These are phyloP conservation scores for Haplosporangium sp. DNA, from an alignment of 371 early-diverging fungal species.

Conservation along the genomic window DNA sequence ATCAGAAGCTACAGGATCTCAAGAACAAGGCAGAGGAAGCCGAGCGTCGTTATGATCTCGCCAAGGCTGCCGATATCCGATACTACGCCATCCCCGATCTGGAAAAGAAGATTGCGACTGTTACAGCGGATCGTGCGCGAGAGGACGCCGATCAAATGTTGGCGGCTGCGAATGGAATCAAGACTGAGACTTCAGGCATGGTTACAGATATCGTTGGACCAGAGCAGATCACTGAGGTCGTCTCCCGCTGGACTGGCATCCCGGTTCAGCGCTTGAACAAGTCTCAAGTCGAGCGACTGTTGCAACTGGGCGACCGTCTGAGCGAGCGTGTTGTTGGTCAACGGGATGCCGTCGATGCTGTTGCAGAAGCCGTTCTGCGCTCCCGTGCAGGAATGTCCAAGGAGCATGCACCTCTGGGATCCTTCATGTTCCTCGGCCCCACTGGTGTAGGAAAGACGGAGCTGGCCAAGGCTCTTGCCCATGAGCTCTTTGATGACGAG, in stretches of 20 bases:
- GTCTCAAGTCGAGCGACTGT: conserved; percentile 83
- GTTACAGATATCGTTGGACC: conserved; percentile 88
- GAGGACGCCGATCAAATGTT: conserved; percentile 68
- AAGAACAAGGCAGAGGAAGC: conserved; percentile 89
- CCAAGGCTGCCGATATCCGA: conserved; percentile 84
- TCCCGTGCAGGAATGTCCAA: conserved; percentile 57
- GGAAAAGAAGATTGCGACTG: conserved; percentile 72
- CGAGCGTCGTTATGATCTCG: conserved; percentile 80
- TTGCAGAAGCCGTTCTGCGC: conserved; percentile 82
- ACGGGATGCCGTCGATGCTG: conserved; percentile 79
- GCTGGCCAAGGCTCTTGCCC: conserved; percentile 90
- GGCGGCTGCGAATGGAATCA: conserved; percentile 55
- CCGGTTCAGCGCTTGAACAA: conserved; percentile 83
- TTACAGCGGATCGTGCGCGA: conserved; percentile 63
- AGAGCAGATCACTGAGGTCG: conserved; percentile 89
- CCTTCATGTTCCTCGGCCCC: conserved; percentile 93
- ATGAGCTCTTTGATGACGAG: conserved; percentile 91
- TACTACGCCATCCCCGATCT: conserved; percentile 92
- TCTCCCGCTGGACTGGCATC: conserved; percentile 91
- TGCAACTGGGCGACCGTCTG: conserved; percentile 82
- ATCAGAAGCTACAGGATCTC: conserved; percentile 90
- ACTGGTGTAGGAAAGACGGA: conserved; percentile 95
- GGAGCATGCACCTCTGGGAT: conserved; percentile 80
- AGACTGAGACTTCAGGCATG: conserved; percentile 53
- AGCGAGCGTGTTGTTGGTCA: conserved; percentile 88